These are phyloP conservation scores for Tolypocladium paradoxum DNA, from an alignment of 2,329 filamentous ascomycete species.

Conservation along the genomic window DNA sequence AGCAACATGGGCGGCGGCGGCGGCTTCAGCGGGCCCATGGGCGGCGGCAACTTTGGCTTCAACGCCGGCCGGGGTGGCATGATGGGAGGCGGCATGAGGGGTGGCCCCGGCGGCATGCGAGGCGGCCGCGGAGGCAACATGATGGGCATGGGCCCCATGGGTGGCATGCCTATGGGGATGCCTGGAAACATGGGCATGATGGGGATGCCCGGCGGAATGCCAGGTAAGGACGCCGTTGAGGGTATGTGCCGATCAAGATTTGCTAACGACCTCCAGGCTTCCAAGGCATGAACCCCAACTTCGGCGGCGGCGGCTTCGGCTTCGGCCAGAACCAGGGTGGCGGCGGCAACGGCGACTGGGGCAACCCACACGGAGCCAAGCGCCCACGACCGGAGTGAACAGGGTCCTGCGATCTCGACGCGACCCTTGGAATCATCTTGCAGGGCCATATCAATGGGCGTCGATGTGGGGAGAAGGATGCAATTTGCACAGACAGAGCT, in stretches of 20 bases:
- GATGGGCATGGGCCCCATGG: conserved; percentile 37
- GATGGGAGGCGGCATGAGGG: conserved; percentile 34
- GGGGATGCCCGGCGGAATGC: conserved; percentile 33
- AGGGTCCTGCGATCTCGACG: background rate
- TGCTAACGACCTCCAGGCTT: conserved; percentile 38
- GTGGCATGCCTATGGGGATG: conserved; percentile 44
- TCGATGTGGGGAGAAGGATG: background rate
- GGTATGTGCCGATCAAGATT: too few relatives aligned
- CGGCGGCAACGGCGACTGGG: conserved; percentile 46
- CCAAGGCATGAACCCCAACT: conserved; percentile 57
- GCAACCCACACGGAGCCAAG: conserved; percentile 76
- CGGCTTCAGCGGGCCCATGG: conserved; percentile 38
- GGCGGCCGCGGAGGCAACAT: conserved; percentile 40
- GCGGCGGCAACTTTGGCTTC: conserved; percentile 41
- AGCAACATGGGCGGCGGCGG: conserved; percentile 31
- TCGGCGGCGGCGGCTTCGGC: conserved; percentile 54
- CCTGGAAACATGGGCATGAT: conserved; percentile 46
- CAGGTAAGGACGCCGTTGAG: conserved; percentile 15
- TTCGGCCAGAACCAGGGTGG: conserved; percentile 45
- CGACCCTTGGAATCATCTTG: background rate
- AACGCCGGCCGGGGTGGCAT: conserved; percentile 29
- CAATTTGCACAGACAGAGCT: background rate
- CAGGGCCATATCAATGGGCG: background rate
- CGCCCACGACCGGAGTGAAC: conserved; percentile 58
- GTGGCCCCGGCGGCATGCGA: conserved; percentile 36